Conservation (phyloP, 306 rosid genomes). For the Ammopiptanthus mongolicus region DNA sequence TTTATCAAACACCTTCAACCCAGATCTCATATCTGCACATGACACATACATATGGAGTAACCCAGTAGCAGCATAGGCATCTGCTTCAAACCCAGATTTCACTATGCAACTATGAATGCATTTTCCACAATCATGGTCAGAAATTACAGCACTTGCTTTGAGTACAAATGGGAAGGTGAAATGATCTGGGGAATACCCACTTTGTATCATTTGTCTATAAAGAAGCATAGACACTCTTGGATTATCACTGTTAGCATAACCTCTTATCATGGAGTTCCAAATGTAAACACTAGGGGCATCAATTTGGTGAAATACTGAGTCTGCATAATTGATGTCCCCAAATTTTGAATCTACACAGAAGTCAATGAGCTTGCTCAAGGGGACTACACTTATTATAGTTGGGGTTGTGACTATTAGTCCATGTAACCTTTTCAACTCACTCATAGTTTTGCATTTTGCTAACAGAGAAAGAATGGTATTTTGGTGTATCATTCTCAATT, state of each 20-base stretch:
- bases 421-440: slow-evolving; percentile 49
- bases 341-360: slow-evolving; percentile 47
- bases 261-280: slow-evolving; percentile 73
- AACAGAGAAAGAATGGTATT: slow-evolving; percentile 36
- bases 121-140: slow-evolving; percentile 38
- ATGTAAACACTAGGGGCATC: slow-evolving; percentile 54
- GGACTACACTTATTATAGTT: slow-evolving; percentile 37
- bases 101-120: slow-evolving; percentile 44
- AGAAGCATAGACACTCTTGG: slow-evolving; percentile 42
- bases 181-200: slow-evolving; percentile 56
- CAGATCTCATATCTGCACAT: slow-evolving; percentile 32
- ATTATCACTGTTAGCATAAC: slow-evolving; percentile 42
- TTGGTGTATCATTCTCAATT: slow-evolving; percentile 38
- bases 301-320: slow-evolving; percentile 40
- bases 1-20: slow-evolving; percentile 54
- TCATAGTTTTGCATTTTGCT: slow-evolving; percentile 48
- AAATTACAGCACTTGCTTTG: slow-evolving; percentile 43
- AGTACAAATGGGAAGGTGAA: slow-evolving; percentile 75
- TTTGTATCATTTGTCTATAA: slow-evolving; percentile 50
- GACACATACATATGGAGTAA: slow-evolving; percentile 57
- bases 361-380: slow-evolving; percentile 62
- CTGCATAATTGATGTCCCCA: slow-evolving; percentile 56
- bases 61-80: slow-evolving; percentile 53
- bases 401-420: slow-evolving; percentile 49
- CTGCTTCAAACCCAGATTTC: slow-evolving; percentile 60